Conservation (phyloP, 202 grass and related monocot genomes). For the Eragrostis tef region DNA sequence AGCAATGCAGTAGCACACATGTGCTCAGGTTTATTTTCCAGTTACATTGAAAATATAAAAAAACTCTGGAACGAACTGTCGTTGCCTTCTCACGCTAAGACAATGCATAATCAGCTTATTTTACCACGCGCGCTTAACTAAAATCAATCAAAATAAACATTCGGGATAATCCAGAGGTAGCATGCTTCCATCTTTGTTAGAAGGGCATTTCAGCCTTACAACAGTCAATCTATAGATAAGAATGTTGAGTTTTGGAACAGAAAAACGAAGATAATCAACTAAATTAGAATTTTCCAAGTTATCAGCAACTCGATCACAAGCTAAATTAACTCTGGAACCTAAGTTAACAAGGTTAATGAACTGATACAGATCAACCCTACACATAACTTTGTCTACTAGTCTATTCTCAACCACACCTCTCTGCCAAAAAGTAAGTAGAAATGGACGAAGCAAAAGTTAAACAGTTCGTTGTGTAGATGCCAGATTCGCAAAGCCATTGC, state of each 20-base stretch:
- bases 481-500: slow-evolving; percentile 40
- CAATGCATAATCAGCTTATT: neutral
- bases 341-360: slow-evolving; percentile 26
- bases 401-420: neutral
- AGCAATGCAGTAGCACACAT: too few relatives aligned
- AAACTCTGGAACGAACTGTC: neutral
- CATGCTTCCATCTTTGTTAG: neutral
- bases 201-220: neutral
- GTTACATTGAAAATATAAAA: too few relatives aligned
- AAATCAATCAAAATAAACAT: neutral
- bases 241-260: neutral
- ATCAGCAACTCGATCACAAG: slow-evolving; percentile 12
- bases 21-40: too few relatives aligned
- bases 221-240: neutral
- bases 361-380: slow-evolving; percentile 21
- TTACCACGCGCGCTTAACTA: neutral
- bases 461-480: slow-evolving; percentile 33
- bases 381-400: neutral
- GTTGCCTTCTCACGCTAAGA: neutral
- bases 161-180: neutral
- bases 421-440: slow-evolving; percentile 24
- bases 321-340: slow-evolving; percentile 16
- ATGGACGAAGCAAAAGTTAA: slow-evolving; percentile 38
- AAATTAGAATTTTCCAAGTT: neutral
- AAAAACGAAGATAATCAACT: neutral